Conservation (phyloP, 768 basidiomycete species). For the Daedaleopsis sinensis region DNA sequence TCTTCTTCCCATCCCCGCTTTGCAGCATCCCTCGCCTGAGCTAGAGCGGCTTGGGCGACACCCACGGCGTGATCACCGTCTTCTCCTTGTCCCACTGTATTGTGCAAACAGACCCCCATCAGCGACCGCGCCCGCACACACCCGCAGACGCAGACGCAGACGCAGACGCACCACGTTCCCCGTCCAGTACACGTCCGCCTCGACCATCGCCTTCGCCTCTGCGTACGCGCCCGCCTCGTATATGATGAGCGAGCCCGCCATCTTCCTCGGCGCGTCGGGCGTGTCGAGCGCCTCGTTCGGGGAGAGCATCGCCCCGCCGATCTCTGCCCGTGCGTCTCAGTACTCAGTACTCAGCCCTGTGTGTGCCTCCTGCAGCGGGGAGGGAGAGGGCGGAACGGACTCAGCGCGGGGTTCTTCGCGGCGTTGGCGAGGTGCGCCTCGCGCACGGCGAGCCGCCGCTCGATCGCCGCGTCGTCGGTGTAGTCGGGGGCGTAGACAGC, state of each 20-base stretch:
- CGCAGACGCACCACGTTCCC: conserved; percentile 43
- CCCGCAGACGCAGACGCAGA: too few species aligned
- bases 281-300: conserved; percentile 23
- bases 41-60: conserved; percentile 11
- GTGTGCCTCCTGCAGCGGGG: too few species aligned
- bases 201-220: conserved; percentile 40
- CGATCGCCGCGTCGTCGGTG: conserved; percentile 58
- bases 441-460: conserved; percentile 61
- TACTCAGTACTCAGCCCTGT: background rate
- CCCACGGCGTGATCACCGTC: conserved; percentile 18
- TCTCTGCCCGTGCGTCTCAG: conserved; percentile 3
- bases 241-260: conserved; percentile 61
- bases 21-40: too few species aligned
- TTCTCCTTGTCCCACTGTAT: conserved; percentile 23
- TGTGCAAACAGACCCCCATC: background rate
- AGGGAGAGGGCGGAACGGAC: conserved; percentile 38
- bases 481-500: conserved; percentile 71
- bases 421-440: conserved; percentile 51
- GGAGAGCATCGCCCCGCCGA: conserved; percentile 25
- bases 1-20: background rate
- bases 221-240: conserved; percentile 57
- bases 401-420: conserved; percentile 45
- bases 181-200: conserved; percentile 46
- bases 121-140: background rate
- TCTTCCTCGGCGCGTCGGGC: conserved; percentile 47